Percentiles rank a stretch among this genome's conserved stretches.
Evolutionary conservation across 495 filamentous ascomycete genomes (phyloP).

Genomic region (Hypoxylon fuscum): DNA sequence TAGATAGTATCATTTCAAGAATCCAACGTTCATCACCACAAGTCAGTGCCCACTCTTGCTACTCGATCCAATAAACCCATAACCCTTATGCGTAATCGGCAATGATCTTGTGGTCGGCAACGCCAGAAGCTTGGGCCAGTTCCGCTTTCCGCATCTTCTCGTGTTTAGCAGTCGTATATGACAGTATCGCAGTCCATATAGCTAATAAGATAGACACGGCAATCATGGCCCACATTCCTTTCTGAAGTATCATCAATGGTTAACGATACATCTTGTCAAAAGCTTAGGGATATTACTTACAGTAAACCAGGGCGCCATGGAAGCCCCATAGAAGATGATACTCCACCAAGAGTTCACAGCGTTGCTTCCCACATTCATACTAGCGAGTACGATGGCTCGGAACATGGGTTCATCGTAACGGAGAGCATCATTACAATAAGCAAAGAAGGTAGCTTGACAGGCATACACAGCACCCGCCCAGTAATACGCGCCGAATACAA

Average conservation of each 20-base stretch:
- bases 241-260: conserved; percentile 35
- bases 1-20: not conserved
- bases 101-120: conserved; percentile 13
- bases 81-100: conserved; percentile 23
- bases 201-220: conserved; percentile 59
- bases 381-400: conserved; percentile 60
- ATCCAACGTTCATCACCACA: conserved; percentile 9
- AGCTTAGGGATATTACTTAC: conserved; percentile 37
- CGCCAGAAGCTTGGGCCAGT: conserved; percentile 11
- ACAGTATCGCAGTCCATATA: conserved; percentile 59
- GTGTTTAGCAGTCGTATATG: conserved; percentile 47
- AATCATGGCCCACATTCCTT: conserved; percentile 69
- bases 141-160: conserved; percentile 44
- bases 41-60: not conserved
- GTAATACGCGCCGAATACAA: conserved; percentile 63
- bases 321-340: conserved; percentile 69
- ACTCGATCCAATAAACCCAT: not conserved
- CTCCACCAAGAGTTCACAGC: conserved; percentile 70
- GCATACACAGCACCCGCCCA: conserved; percentile 64
- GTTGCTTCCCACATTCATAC: conserved; percentile 66
- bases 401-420: conserved; percentile 54
- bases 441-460: conserved; percentile 68
- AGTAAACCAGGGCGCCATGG: conserved; percentile 66
- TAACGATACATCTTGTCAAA: conserved; percentile 4
- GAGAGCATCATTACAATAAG: conserved; percentile 69